Evolutionary conservation across 208 protist species (phyloP).

Genomic region (Lotmaria passim): DNA sequence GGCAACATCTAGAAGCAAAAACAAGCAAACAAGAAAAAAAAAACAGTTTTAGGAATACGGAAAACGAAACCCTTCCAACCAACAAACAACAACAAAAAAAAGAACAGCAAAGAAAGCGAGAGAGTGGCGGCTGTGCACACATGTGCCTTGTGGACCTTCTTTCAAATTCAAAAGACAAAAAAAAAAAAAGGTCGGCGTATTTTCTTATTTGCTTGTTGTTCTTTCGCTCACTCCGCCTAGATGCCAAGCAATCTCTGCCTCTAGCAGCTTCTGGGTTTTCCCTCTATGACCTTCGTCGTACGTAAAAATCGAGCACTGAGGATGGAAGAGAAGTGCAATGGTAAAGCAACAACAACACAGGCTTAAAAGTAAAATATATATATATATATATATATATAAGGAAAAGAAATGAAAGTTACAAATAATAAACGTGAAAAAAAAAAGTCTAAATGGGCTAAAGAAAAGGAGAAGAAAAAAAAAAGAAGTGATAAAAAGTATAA

Average conservation of each 20-base stretch:
- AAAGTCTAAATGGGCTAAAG: background rate
- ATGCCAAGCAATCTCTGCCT: background rate
- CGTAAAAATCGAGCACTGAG: background rate
- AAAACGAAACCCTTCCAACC: background rate
- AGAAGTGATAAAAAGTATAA: background rate
- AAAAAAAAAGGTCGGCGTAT: background rate
- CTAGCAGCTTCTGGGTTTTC: background rate
- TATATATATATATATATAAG: background rate
- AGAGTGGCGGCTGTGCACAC: background rate
- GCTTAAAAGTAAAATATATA: no score
- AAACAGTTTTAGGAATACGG: background rate
- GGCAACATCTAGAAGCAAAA: conserved; percentile 1
- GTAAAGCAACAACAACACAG: background rate
- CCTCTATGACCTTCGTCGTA: no score
- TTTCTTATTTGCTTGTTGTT: background rate
- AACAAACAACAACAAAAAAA: background rate
- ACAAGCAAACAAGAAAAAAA: background rate
- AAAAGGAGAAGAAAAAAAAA: conserved; percentile 1
- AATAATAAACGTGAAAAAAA: conserved; percentile 8
- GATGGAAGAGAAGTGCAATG: background rate
- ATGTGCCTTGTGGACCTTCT: background rate
- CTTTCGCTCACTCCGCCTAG: background rate
- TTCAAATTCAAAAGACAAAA: background rate
- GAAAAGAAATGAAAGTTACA: conserved; percentile 5
- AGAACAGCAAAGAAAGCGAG: background rate